phyloP scores from a whole-genome alignment of 2,329 filamentous ascomycete species.

The Aspergillus fumigatus region DNA sequence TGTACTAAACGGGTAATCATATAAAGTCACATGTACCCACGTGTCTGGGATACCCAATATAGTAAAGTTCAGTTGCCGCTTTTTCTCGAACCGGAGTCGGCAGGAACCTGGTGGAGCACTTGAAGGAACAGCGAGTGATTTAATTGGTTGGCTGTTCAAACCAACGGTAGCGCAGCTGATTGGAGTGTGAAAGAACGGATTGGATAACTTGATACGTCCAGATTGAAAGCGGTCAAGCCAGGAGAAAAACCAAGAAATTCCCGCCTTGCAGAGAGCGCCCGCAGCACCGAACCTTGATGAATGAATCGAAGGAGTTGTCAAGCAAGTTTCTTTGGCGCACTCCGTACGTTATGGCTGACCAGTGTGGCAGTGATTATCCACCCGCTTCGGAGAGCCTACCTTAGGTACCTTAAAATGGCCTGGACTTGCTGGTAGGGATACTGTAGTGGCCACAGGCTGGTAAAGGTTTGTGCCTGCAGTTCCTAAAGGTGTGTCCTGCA shows the following conservation, averaged over 20 bases:
- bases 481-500: conserved; percentile 8
- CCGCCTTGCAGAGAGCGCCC: background rate
- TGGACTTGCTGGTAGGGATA: background rate
- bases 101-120: conserved; percentile 2
- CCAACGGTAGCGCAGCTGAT: conserved; percentile 10
- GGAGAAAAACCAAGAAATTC: background rate
- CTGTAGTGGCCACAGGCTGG: background rate
- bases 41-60: conserved; percentile 10
- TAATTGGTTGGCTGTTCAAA: conserved; percentile 11
- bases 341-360: background rate
- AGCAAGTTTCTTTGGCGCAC: background rate
- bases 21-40: conserved; percentile 18
- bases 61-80: conserved; percentile 7
- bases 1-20: conserved; percentile 5
- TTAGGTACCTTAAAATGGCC: background rate
- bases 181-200: conserved; percentile 6
- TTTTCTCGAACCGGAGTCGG: conserved; percentile 2
- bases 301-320: background rate
- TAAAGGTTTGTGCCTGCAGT: background rate
- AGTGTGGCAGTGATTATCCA: background rate
- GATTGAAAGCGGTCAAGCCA: background rate
- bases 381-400: background rate
- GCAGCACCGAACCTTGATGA: background rate
- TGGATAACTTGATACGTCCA: conserved; percentile 10
- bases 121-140: background rate